A percentile compares a stretch with the other conserved stretches of the same genome.
Evolutionary conservation across 352 stramenopile species (phyloP).

Genomic region (Phytophthora uliginosa): DNA sequence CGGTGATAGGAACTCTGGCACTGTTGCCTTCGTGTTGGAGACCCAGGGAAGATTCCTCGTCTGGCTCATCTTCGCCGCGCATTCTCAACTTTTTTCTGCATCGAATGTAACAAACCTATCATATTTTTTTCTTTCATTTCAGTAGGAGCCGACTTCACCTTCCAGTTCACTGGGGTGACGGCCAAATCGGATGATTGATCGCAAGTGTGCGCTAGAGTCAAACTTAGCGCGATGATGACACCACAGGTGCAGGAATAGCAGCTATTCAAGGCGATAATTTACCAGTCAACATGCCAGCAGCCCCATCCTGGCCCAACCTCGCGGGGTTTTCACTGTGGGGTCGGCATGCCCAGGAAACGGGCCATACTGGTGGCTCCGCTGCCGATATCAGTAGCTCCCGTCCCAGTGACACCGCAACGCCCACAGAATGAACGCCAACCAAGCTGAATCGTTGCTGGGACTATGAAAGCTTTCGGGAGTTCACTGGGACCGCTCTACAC

Average conservation of each 20-base stretch:
- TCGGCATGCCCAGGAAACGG: conserved; percentile 26
- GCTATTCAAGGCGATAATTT: conserved; percentile 1
- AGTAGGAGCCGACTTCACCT: conserved; percentile 17
- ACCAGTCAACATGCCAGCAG: neutral
- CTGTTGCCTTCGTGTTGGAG: conserved; percentile 57
- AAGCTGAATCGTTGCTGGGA: conserved; percentile 25
- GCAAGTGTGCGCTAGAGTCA: too few species aligned
- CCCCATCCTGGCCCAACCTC: neutral
- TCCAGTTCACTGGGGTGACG: conserved; percentile 19
- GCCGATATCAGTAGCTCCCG: neutral
- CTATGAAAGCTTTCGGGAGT: conserved; percentile 27
- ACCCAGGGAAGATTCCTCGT: conserved; percentile 49
- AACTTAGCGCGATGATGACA: neutral
- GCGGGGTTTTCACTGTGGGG: neutral
- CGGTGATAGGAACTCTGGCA: conserved; percentile 9
- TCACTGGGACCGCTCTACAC: neutral
- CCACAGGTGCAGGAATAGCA: conserved; percentile 13
- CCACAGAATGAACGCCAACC: conserved; percentile 22
- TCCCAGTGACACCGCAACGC: neutral
- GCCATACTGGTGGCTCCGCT: conserved; percentile 25
- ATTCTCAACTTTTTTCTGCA: neutral
- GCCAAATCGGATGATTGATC: neutral
- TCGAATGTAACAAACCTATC: neutral
- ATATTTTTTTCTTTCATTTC: neutral
- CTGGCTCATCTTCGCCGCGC: conserved; percentile 34